Conservation (phyloP, 768 basidiomycete species). For the Mycena albidolilacea region DNA sequence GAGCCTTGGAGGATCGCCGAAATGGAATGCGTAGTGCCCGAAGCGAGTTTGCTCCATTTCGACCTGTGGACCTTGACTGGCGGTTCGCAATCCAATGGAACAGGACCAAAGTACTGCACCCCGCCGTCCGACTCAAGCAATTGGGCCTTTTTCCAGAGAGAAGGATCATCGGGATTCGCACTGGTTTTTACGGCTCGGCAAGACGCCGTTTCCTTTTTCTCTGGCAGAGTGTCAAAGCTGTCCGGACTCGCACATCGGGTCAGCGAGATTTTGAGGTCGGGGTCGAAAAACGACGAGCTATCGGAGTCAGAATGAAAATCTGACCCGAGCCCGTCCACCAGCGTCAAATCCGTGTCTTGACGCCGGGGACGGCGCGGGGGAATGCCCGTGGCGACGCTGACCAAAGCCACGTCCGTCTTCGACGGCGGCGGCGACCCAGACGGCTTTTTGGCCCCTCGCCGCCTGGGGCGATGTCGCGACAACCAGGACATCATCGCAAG, state of each 20-base stretch:
- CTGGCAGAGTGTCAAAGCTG: conserved; percentile 33
- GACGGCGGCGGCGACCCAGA: not conserved
- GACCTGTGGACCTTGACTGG: conserved; percentile 29
- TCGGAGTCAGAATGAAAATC: conserved; percentile 33
- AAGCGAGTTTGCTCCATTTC: conserved; percentile 32
- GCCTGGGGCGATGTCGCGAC: conserved; percentile 34
- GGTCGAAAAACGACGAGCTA: conserved; percentile 30
- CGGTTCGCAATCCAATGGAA: conserved; percentile 31
- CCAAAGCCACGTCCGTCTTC: not conserved
- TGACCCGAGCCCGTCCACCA: conserved; percentile 34
- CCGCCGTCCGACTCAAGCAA: conserved; percentile 10
- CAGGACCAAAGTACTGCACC: conserved; percentile 34
- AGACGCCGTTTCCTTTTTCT: conserved; percentile 27
- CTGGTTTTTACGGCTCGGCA: conserved; percentile 13
- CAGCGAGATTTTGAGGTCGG: conserved; percentile 32
- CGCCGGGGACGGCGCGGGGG: conserved; percentile 24
- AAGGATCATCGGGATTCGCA: conserved; percentile 35
- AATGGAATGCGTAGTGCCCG: conserved; percentile 34
- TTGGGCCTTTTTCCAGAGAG: conserved; percentile 35
- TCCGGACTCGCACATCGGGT: conserved; percentile 35
- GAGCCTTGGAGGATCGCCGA: conserved; percentile 22
- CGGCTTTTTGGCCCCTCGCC: conserved; percentile 27
- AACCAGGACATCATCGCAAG: conserved; percentile 39
- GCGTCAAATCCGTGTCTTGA: conserved; percentile 33
- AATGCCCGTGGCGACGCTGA: conserved; percentile 17